A percentile compares a stretch with the other conserved stretches of the same genome.
These are phyloP conservation scores for Naganishia sp. DNA, from an alignment of 1,284 basidiomycete genomes.

Conservation along the genomic window DNA sequence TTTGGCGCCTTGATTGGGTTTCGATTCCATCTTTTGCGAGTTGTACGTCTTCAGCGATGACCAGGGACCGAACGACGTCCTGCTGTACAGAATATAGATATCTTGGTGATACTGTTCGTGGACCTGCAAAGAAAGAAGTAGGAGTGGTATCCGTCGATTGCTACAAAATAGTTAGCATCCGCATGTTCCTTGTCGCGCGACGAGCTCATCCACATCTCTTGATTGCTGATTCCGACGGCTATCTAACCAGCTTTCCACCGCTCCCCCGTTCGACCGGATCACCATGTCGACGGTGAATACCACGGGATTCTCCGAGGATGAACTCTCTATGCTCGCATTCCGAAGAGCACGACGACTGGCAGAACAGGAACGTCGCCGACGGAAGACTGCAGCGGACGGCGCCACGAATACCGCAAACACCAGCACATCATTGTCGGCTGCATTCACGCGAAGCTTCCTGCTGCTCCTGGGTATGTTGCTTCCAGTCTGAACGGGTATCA, in stretches of 20 bases:
- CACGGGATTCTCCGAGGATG: constrained; percentile 27
- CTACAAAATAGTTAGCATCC: constrained; percentile 13
- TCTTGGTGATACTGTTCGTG: background rate
- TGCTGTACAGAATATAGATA: background rate
- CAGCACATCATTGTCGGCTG: constrained; percentile 43
- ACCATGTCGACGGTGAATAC: constrained; percentile 15
- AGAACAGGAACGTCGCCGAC: constrained; percentile 5
- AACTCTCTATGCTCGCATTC: constrained; percentile 24
- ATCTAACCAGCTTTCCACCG: background rate
- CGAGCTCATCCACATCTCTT: too few species aligned
- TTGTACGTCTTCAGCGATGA: background rate
- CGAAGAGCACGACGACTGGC: constrained; percentile 20
- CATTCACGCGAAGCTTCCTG: constrained; percentile 48
- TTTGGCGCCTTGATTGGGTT: background rate
- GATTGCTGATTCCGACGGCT: background rate
- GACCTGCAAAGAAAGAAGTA: too few species aligned
- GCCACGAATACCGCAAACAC: constrained; percentile 11
- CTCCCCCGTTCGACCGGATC: background rate
- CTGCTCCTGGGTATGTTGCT: constrained; percentile 46
- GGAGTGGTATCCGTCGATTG: background rate
- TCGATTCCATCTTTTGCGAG: background rate
- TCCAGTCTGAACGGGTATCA: too few species aligned
- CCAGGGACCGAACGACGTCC: background rate
- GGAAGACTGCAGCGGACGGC: background rate
- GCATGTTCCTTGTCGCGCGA: background rate